phyloP scores from a whole-genome alignment of 2,329 filamentous ascomycete species.

The Diaporthe eres region DNA sequence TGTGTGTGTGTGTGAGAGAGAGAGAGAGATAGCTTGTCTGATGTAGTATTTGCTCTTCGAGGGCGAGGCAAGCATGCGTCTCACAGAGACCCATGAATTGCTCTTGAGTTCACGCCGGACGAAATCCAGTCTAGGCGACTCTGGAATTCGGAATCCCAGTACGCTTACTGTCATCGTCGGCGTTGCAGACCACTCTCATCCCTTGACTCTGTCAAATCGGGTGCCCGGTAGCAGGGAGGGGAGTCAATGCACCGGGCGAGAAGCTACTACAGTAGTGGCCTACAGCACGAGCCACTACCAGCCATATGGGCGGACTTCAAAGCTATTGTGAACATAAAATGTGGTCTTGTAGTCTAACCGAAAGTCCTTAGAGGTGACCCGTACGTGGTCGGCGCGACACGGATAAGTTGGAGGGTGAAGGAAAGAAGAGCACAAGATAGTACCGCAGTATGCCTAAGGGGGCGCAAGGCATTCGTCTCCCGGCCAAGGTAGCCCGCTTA shows the following conservation, averaged over 20 bases:
- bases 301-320: neutral
- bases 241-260: neutral
- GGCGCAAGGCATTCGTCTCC: too few species aligned
- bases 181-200: neutral
- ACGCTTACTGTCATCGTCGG: neutral
- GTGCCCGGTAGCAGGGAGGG: neutral
- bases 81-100: too few species aligned
- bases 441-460: neutral
- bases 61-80: neutral
- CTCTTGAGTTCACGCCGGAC: neutral
- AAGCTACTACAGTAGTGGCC: too few species aligned
- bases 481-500: neutral
- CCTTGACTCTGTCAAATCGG: neutral
- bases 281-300: neutral
- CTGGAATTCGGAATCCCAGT: neutral
- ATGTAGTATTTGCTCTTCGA: neutral
- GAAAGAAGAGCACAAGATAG: neutral
- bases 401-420: neutral
- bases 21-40: too few species aligned
- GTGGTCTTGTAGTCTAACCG: too few species aligned
- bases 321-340: too few species aligned
- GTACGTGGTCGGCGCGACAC: neutral
- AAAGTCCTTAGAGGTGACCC: neutral
- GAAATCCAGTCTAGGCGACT: neutral
- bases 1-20: too few species aligned